Conservation (phyloP, 441 rosid genomes). For the Bruguiera hainesii region DNA sequence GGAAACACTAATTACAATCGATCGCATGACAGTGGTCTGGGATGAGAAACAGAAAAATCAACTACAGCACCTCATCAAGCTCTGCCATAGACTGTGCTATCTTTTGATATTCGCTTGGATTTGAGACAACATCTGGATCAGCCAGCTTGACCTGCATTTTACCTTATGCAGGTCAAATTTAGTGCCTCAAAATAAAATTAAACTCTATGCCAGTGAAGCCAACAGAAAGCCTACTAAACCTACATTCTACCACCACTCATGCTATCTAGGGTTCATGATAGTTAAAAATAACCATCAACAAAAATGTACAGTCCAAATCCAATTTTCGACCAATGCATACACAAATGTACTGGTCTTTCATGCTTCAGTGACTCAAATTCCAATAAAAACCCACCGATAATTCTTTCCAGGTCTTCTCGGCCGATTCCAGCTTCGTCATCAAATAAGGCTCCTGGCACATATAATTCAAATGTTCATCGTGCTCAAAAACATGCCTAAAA, state of each 20-base stretch:
- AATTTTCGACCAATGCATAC: not conserved
- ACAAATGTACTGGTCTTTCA: too few relatives aligned
- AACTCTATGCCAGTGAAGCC: too few relatives aligned
- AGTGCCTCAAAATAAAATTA: too few relatives aligned
- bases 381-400: constrained; percentile 53
- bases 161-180: not conserved
- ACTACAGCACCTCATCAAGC: constrained; percentile 63
- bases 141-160: constrained; percentile 69
- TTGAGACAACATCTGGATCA: constrained; percentile 81
- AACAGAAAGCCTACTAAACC: too few relatives aligned
- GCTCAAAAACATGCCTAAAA: not conserved
- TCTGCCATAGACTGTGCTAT: constrained; percentile 81
- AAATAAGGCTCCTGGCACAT: constrained; percentile 69
- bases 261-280: too few relatives aligned
- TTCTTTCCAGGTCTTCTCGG: constrained; percentile 93
- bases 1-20: constrained; percentile 1
- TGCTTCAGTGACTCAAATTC: not conserved
- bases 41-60: constrained; percentile 12
- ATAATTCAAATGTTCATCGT: not conserved
- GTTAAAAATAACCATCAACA: too few relatives aligned
- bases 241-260: too few relatives aligned
- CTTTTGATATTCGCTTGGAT: constrained; percentile 77
- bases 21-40: not conserved
- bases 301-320: not conserved
- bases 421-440: constrained; percentile 78